Percentiles rank a stretch among this genome's conserved stretches.
Conservation (phyloP, 495 filamentous ascomycete genomes). For the Aspergillus coremiiformis region DNA sequence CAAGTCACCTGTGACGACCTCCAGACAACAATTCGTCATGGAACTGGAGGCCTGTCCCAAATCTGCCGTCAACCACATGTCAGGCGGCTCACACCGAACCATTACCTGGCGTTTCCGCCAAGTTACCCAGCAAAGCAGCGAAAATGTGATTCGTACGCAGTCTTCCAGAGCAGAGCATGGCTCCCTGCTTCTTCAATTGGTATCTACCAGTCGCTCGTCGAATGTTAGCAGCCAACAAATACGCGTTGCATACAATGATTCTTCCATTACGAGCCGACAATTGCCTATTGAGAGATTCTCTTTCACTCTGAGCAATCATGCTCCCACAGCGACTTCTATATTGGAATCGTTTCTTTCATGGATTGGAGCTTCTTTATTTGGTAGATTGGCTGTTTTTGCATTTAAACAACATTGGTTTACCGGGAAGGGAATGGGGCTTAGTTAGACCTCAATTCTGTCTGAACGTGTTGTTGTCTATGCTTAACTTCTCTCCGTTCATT, state of each 20-base stretch:
- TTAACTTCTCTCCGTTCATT: not conserved
- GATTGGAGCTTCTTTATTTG: conserved; percentile 7
- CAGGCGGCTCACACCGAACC: not conserved
- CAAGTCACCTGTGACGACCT: not conserved
- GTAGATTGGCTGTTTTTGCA: conserved; percentile 11
- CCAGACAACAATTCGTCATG: not conserved
- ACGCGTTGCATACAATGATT: not conserved
- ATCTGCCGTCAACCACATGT: not conserved
- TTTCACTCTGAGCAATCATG: not conserved
- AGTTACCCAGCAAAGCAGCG: not conserved
- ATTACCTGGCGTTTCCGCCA: not conserved
- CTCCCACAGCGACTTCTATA: not conserved
- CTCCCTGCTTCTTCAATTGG: not conserved
- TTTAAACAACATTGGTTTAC: conserved; percentile 6
- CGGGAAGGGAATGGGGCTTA: conserved; percentile 15
- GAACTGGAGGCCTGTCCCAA: not conserved
- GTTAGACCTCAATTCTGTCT: not conserved
- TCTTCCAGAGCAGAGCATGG: not conserved
- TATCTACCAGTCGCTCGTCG: not conserved
- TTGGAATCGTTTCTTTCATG: conserved; percentile 4
- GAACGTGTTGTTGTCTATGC: not conserved
- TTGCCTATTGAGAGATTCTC: not conserved
- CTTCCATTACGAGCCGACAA: not conserved
- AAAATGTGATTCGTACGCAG: not conserved
- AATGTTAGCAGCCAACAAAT: not conserved